Evolutionary conservation across 768 basidiomycete species (phyloP).

Genomic region (Symmetrospora coprosmae): DNA sequence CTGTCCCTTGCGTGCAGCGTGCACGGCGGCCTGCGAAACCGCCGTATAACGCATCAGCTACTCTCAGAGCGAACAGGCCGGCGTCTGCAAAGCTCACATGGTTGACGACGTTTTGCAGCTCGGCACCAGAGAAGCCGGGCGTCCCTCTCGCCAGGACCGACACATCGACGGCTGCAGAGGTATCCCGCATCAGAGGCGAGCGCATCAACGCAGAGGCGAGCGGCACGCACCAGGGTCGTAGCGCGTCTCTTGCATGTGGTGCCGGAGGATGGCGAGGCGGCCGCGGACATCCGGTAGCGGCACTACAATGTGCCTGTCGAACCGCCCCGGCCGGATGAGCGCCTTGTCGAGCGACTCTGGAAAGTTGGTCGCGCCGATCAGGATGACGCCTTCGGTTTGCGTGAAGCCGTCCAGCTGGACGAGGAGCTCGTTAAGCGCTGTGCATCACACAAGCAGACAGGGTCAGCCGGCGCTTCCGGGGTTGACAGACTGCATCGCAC

Average conservation of each 20-base stretch:
- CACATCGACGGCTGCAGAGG: constrained; percentile 50
- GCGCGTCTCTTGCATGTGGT: constrained; percentile 72
- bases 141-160: constrained; percentile 83
- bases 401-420: constrained; percentile 96
- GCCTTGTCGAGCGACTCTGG: constrained; percentile 90
- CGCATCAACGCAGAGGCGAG: too few relatives aligned
- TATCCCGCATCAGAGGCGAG: neutral
- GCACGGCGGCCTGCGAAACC: constrained; percentile 70
- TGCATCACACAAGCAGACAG: neutral
- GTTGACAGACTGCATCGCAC: neutral
- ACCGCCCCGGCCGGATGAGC: constrained; percentile 86
- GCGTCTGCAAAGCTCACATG: constrained; percentile 45
- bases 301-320: constrained; percentile 82
- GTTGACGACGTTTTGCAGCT: constrained; percentile 95
- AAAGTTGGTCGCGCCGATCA: constrained; percentile 59
- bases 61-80: neutral
- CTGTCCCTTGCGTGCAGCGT: constrained; percentile 73
- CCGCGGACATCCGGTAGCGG: constrained; percentile 87
- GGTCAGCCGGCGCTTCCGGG: neutral
- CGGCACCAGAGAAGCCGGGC: constrained; percentile 90
- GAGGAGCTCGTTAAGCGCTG: constrained; percentile 75
- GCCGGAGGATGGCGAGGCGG: constrained; percentile 77
- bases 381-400: constrained; percentile 60
- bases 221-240: constrained; percentile 45
- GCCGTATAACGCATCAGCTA: constrained; percentile 8